Conservation (phyloP, 1,284 basidiomycete species). For the Leccinum holopus region DNA sequence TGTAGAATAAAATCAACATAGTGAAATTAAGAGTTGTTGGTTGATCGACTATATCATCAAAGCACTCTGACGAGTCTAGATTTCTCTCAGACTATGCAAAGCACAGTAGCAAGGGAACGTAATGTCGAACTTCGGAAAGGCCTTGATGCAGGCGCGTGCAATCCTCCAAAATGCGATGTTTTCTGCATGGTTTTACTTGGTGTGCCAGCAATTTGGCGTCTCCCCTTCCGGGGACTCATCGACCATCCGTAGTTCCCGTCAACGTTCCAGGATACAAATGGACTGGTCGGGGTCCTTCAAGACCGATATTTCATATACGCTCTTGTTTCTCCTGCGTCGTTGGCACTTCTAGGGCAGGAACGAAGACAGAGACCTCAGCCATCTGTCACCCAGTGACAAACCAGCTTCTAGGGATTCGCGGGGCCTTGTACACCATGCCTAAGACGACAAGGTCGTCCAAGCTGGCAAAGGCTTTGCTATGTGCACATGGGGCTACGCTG, state of each 20-base stretch:
- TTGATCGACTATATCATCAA: slow-evolving; percentile 47
- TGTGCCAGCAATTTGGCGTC: slow-evolving; percentile 16
- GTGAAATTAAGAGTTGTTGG: too few relatives aligned
- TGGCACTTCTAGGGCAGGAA: too few relatives aligned
- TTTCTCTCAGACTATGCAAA: slow-evolving; percentile 57
- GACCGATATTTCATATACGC: slow-evolving; percentile 56
- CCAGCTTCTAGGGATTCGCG: too few relatives aligned
- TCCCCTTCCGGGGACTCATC: slow-evolving; percentile 56
- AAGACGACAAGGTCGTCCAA: too few relatives aligned
- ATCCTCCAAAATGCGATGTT: slow-evolving; percentile 69
- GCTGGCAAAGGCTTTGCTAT: too few relatives aligned
- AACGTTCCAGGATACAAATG: slow-evolving; percentile 53
- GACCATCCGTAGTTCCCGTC: slow-evolving; percentile 50
- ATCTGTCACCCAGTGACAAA: too few relatives aligned
- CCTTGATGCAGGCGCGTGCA: slow-evolving; percentile 59
- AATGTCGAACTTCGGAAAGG: slow-evolving; percentile 54
- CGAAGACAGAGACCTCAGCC: too few relatives aligned
- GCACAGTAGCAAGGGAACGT: slow-evolving; percentile 56
- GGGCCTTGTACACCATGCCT: too few relatives aligned
- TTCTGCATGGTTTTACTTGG: slow-evolving; percentile 40
- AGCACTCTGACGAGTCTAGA: slow-evolving; percentile 26
- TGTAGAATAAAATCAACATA: too few relatives aligned
- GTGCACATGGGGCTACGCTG: too few relatives aligned
- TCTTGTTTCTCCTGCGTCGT: slow-evolving; percentile 42
- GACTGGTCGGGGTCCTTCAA: slow-evolving; percentile 8